Conservation (phyloP, 176 grass and related monocot genomes). For the Zea mays region DNA sequence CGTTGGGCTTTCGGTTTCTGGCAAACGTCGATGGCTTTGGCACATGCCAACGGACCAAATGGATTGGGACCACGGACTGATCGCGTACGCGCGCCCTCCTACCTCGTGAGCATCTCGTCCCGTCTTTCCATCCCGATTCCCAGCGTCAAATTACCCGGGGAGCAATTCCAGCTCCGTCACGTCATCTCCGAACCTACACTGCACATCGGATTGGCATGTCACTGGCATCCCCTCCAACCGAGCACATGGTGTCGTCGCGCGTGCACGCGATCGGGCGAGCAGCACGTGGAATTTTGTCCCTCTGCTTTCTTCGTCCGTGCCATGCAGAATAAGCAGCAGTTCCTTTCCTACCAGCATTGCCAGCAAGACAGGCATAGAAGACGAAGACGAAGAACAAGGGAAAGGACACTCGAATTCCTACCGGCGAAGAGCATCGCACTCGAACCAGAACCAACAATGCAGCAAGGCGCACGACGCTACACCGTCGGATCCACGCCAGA, state of each 20-base stretch:
- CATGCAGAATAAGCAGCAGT: not conserved
- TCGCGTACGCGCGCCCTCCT: not conserved
- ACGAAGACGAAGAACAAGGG: too few relatives aligned
- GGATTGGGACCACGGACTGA: not conserved
- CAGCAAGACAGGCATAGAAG: not conserved
- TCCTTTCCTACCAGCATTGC: not conserved
- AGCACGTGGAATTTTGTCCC: too few relatives aligned
- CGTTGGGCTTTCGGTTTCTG: constrained; percentile 32
- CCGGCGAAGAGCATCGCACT: not conserved
- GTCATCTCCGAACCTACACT: not conserved
- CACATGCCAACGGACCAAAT: not conserved
- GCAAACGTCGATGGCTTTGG: constrained; percentile 2
- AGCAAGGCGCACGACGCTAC: not conserved
- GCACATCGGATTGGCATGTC: not conserved
- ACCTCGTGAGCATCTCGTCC: constrained; percentile 19
- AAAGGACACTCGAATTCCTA: not conserved
- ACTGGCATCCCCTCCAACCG: not conserved
- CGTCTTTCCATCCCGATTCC: constrained; percentile 10
- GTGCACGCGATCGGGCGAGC: not conserved
- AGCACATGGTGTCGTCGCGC: not conserved
- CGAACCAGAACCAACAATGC: constrained; percentile 3
- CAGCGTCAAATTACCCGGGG: not conserved
- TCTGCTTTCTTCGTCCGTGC: not conserved
- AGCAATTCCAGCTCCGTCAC: not conserved
- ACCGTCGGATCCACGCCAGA: too few relatives aligned